phyloP scores from a whole-genome alignment of 2,329 filamentous ascomycete species.

The Sporothrix dimorphospora region DNA sequence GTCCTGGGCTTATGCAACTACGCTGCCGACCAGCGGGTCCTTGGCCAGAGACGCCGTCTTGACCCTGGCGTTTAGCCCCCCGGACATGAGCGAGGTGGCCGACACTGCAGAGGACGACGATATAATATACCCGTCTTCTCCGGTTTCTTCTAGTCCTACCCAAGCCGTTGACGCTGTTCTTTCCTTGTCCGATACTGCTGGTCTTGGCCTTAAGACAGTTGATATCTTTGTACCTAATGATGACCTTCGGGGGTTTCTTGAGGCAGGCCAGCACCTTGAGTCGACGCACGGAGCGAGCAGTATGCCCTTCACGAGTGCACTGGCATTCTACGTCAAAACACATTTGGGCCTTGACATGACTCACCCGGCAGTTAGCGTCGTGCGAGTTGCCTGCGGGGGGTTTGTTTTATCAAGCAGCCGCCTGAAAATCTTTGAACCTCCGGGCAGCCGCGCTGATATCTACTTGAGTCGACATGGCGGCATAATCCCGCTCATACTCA shows the following conservation, averaged over 20 bases:
- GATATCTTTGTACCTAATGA: conserved; percentile 56
- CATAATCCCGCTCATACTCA: conserved; percentile 21
- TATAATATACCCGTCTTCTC: no score
- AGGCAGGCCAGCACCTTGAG: conserved; percentile 43
- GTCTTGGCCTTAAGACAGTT: conserved; percentile 48
- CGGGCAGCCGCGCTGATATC: neutral
- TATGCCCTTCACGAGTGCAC: conserved; percentile 54
- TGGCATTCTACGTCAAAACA: conserved; percentile 54
- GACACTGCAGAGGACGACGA: neutral
- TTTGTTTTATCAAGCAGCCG: conserved; percentile 59
- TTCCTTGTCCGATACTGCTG: neutral
- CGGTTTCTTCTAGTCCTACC: neutral
- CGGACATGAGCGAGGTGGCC: neutral
- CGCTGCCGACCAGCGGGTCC: conserved; percentile 41
- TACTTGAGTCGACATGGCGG: neutral
- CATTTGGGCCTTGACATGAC: conserved; percentile 60
- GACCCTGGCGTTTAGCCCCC: conserved; percentile 51
- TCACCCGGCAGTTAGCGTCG: conserved; percentile 57
- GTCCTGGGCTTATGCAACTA: conserved; percentile 51
- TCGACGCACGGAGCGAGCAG: neutral
- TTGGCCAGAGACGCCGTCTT: conserved; percentile 53
- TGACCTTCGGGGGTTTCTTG: conserved; percentile 53
- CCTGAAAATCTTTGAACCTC: conserved; percentile 50
- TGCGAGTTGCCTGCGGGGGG: conserved; percentile 58
- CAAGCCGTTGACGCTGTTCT: neutral